Percentiles rank a stretch among this genome's conserved stretches.
Evolutionary conservation across 495 filamentous ascomycete species (phyloP).

Genomic region (Hypomontagnella submonticulosa): DNA sequence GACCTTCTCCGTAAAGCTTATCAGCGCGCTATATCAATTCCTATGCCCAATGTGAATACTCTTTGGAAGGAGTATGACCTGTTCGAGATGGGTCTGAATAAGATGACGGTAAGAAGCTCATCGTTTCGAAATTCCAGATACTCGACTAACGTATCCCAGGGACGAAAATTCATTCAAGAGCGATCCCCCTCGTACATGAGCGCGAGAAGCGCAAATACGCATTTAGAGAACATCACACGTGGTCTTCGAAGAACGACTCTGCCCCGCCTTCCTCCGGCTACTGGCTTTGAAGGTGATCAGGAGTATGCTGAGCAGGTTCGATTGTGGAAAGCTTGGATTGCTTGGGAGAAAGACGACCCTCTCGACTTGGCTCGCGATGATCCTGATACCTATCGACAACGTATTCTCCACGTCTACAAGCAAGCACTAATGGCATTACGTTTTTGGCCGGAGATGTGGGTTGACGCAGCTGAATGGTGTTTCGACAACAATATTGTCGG

Average conservation of each 20-base stretch:
- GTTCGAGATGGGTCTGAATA: slow-evolving; percentile 93
- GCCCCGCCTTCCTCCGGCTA: slow-evolving; percentile 81
- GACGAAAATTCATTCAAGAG: slow-evolving; percentile 91
- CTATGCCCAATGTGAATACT: slow-evolving; percentile 78
- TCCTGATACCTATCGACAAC: slow-evolving; percentile 71
- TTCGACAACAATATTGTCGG: slow-evolving; percentile 74
- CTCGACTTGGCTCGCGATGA: slow-evolving; percentile 87
- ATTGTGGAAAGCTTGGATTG: slow-evolving; percentile 92
- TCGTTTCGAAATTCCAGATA: slow-evolving; percentile 8
- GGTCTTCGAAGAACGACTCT: slow-evolving; percentile 80
- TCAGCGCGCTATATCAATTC: slow-evolving; percentile 85
- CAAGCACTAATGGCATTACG: slow-evolving; percentile 92
- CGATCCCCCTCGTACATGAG: slow-evolving; percentile 93
- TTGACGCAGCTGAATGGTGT: slow-evolving; percentile 93
- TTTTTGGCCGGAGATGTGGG: slow-evolving; percentile 96
- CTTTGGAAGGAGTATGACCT: slow-evolving; percentile 98
- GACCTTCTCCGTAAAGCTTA: slow-evolving; percentile 90
- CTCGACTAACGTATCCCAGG: slow-evolving; percentile 61
- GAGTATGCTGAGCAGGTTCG: slow-evolving; percentile 89
- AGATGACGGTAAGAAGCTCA: slow-evolving; percentile 72
- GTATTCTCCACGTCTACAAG: slow-evolving; percentile 90
- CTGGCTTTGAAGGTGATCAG: slow-evolving; percentile 85
- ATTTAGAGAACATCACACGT: slow-evolving; percentile 84
- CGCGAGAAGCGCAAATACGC: slow-evolving; percentile 83
- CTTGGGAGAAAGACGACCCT: slow-evolving; percentile 93